A percentile compares a stretch with the other conserved stretches of the same genome.
Evolutionary conservation across 441 rosid genomes (phyloP).

Genomic region (Rhodomyrtus psidioides): DNA sequence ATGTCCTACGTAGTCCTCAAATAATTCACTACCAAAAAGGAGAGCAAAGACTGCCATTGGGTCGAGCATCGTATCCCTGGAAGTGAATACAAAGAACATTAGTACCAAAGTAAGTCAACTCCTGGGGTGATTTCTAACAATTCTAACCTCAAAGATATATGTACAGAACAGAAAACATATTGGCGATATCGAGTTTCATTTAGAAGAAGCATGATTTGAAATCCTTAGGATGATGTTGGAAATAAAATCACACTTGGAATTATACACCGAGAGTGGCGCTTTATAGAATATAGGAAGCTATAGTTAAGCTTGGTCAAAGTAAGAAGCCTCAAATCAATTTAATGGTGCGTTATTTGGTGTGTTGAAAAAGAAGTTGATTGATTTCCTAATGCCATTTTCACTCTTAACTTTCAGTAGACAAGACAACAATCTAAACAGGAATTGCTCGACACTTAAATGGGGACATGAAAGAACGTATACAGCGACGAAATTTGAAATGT

Average conservation of each 20-base stretch:
- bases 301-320: neutral
- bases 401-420: neutral
- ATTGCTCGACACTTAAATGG: neutral
- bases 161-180: neutral
- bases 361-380: neutral
- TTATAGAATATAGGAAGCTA: neutral
- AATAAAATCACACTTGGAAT: neutral
- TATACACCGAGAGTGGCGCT: neutral
- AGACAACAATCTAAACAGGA: neutral
- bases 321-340: neutral
- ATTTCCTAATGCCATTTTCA: neutral
- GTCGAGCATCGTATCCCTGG: constrained; percentile 84
- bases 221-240: neutral
- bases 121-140: neutral
- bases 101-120: neutral
- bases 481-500: neutral
- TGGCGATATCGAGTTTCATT: neutral
- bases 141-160: neutral
- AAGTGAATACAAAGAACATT: neutral
- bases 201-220: neutral
- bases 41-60: constrained; percentile 87
- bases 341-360: neutral
- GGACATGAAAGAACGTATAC: neutral
- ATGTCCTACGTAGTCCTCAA: constrained; percentile 89
- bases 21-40: constrained; percentile 90